These are phyloP conservation scores for Dentipellis fragilis DNA, from an alignment of 768 basidiomycete genomes.

Conservation along the genomic window DNA sequence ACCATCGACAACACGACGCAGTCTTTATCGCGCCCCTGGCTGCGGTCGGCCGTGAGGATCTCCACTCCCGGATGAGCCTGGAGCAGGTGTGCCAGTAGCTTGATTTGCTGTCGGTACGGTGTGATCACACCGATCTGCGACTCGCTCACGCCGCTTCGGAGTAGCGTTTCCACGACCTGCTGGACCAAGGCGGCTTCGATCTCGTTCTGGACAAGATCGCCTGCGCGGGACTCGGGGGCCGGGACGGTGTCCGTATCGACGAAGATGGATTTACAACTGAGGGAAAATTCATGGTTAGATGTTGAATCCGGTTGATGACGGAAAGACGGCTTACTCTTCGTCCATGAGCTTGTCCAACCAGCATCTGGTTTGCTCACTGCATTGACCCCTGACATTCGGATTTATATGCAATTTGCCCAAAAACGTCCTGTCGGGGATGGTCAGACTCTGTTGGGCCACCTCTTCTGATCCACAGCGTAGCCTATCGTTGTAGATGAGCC, in stretches of 20 bases:
- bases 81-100: constrained; percentile 66
- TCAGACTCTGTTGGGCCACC: constrained; percentile 52
- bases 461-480: constrained; percentile 69
- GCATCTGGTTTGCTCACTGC: constrained; percentile 33
- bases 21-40: constrained; percentile 93
- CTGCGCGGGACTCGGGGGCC: constrained; percentile 70
- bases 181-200: constrained; percentile 61
- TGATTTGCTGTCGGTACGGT: constrained; percentile 92
- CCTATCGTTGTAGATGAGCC: constrained; percentile 71
- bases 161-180: constrained; percentile 60
- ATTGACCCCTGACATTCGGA: constrained; percentile 10
- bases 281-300: neutral
- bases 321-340: constrained; percentile 39
- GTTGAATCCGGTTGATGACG: neutral
- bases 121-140: constrained; percentile 83
- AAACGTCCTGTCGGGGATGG: constrained; percentile 37
- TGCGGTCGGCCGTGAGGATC: constrained; percentile 85
- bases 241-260: constrained; percentile 86
- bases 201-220: constrained; percentile 86
- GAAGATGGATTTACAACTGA: constrained; percentile 80
- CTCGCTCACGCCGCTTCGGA: constrained; percentile 52
- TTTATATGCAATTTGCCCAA: constrained; percentile 33
- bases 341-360: constrained; percentile 64
- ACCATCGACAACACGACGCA: constrained; percentile 92
- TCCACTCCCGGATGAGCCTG: constrained; percentile 52